phyloP scores from a whole-genome alignment of 768 basidiomycete genomes.

The Lactarius trivialis region DNA sequence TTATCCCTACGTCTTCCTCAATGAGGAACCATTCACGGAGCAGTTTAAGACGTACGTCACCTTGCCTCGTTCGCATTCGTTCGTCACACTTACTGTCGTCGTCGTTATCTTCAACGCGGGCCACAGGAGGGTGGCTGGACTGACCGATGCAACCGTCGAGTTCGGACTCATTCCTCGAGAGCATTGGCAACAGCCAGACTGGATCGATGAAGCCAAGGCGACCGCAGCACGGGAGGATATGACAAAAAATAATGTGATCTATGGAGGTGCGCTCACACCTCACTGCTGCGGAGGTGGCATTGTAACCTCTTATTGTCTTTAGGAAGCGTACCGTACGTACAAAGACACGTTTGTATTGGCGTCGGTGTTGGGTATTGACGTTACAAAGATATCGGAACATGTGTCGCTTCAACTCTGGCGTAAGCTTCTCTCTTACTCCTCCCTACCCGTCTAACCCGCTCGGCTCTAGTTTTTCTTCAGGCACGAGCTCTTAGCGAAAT shows the following conservation, averaged over 20 bases:
- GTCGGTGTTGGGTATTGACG: background rate
- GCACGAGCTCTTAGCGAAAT: constrained; percentile 36
- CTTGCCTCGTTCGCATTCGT: constrained; percentile 30
- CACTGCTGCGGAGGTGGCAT: background rate
- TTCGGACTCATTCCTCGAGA: constrained; percentile 75
- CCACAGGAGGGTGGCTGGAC: constrained; percentile 46
- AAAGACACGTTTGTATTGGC: background rate
- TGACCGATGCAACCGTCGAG: constrained; percentile 58
- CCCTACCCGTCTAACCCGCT: background rate
- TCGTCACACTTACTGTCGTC: constrained; percentile 25
- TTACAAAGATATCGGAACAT: constrained; percentile 74
- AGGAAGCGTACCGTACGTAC: constrained; percentile 68
- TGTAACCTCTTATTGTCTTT: background rate
- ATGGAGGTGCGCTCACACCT: constrained; percentile 36
- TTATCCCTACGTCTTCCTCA: constrained; percentile 83
- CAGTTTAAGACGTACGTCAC: constrained; percentile 59
- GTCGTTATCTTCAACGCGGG: constrained; percentile 24
- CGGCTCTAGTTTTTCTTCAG: constrained; percentile 46
- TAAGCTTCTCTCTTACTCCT: constrained; percentile 33
- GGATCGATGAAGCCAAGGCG: constrained; percentile 55
- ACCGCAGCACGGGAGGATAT: constrained; percentile 43
- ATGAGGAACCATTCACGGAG: constrained; percentile 70
- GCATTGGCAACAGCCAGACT: constrained; percentile 77
- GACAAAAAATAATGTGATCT: constrained; percentile 52
- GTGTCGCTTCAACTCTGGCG: constrained; percentile 93